Evolutionary conservation across 1,284 basidiomycete genomes (phyloP).

Genomic region (Ustilago nuda): DNA sequence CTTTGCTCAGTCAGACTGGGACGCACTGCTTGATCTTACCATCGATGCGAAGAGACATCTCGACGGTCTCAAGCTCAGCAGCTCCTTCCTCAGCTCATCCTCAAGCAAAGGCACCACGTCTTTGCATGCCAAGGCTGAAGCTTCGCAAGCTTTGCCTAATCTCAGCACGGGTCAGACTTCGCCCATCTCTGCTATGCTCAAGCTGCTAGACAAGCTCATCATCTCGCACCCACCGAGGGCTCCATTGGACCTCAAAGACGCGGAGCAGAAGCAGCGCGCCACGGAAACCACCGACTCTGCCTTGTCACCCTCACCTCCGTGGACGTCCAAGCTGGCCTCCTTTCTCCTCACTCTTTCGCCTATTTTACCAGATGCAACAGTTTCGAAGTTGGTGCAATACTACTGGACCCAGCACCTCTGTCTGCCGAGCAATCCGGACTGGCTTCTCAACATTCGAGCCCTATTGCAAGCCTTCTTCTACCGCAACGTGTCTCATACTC

Average conservation of each 20-base stretch:
- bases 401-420: constrained; percentile 62
- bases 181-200: constrained; percentile 40
- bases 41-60: constrained; percentile 61
- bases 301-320: constrained; percentile 31
- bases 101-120: constrained; percentile 8
- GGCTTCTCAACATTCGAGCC: constrained; percentile 61
- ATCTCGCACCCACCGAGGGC: constrained; percentile 28
- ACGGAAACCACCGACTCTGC: constrained; percentile 18
- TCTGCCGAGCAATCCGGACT: constrained; percentile 61
- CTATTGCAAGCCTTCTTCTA: constrained; percentile 65
- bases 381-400: constrained; percentile 60
- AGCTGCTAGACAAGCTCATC: constrained; percentile 38
- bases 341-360: constrained; percentile 63
- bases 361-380: constrained; percentile 57
- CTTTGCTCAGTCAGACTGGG: constrained; percentile 58
- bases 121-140: constrained; percentile 9
- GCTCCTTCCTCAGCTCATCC: constrained; percentile 20
- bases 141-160: constrained; percentile 1
- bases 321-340: constrained; percentile 58
- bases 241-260: constrained; percentile 20
- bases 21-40: constrained; percentile 60
- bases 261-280: constrained; percentile 15
- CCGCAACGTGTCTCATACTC: constrained; percentile 39
- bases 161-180: constrained; percentile 12
- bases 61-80: constrained; percentile 49